Base-by-base conservation (phyloP, 768 basidiomycete species). In the Guyanaporus albipodus region DNA sequence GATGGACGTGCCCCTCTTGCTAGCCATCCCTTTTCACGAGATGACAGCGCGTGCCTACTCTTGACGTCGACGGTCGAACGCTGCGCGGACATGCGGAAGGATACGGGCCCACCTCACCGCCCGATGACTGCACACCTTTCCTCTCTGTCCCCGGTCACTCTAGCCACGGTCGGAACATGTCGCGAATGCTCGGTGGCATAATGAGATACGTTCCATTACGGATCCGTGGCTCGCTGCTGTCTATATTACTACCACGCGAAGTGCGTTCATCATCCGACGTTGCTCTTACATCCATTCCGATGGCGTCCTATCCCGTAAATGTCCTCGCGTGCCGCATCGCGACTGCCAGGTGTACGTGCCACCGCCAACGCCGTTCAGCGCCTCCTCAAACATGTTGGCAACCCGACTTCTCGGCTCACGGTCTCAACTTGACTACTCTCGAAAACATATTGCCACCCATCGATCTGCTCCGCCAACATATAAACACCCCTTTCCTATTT, bases 41-140 rank as follows among this genome's bases (percentile, higher is more conserved):
- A 32, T 45, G 55, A 48, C 55, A 57, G 39, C 39, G 50, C 31
- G 23, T 46, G 24, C 38, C 27, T 21, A 38, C 22, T 27, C 17
- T 42, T 57, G 45, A 31, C 31, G 17, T 32, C 22, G 41, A 55
- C 37, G 35, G 21, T 36, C 52, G 23, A 38, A 19, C 31, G 17
- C 36, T 32, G 10, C 24, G 34, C 28, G 26, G 39, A 40, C 7
- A 8, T 5, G 22, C 52, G 56, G 56, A 47, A 35, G 12, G 35
- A n/a, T n/a, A n/a, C n/a, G n/a, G n/a, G n/a, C n/a, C n/a, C n/a
- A n/a, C n/a, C n/a, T n/a, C n/a, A n/a, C n/a, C n/a, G n/a, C n/a
- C n/a, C n/a, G n/a, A n/a, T n/a, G n/a, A n/a, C n/a, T 28, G 32
- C 32, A 38, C 36, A 38, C 31, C 22, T 19, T 14, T 26, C 31